Conservation (phyloP, 768 basidiomycete genomes). For the Serpula lacrymans region DNA sequence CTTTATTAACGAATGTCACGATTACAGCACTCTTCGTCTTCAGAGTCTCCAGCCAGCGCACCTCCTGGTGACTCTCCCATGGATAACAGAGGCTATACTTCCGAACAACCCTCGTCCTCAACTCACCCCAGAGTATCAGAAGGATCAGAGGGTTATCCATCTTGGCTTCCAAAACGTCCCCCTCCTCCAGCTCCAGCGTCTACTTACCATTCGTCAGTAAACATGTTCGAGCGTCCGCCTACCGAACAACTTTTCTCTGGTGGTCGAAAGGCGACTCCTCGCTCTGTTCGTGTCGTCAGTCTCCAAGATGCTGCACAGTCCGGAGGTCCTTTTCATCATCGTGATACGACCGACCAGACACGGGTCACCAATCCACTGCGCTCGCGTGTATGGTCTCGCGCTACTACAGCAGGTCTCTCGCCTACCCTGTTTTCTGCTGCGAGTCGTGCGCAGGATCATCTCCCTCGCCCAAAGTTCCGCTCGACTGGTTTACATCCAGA, state of each 20-base stretch:
- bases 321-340: conserved; percentile 37
- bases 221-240: conserved; percentile 31
- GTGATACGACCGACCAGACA: conserved; percentile 51
- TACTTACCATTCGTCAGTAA: conserved; percentile 58
- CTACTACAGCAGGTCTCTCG: conserved; percentile 42
- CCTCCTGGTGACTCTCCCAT: conserved; percentile 15
- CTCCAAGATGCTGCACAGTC: conserved; percentile 48
- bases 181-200: conserved; percentile 73
- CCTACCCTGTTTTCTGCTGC: conserved; percentile 43
- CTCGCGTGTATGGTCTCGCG: conserved; percentile 57
- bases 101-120: conserved; percentile 33
- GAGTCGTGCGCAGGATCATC: conserved; percentile 27
- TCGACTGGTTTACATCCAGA: conserved; percentile 65
- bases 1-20: conserved; percentile 37
- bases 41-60: conserved; percentile 28
- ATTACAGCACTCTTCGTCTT: conserved; percentile 24
- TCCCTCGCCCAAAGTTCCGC: conserved; percentile 64
- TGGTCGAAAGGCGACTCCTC: conserved; percentile 77
- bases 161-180: conserved; percentile 80
- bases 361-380: conserved; percentile 38
- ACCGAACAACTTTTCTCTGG: conserved; percentile 31
- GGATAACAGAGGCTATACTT: conserved; percentile 25
- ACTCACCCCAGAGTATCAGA: conserved; percentile 34
- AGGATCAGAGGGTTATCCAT: conserved; percentile 69
- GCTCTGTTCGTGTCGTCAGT: conserved; percentile 79